phyloP scores from a whole-genome alignment of 1,139 yeast species.

The Pichia sp. region DNA sequence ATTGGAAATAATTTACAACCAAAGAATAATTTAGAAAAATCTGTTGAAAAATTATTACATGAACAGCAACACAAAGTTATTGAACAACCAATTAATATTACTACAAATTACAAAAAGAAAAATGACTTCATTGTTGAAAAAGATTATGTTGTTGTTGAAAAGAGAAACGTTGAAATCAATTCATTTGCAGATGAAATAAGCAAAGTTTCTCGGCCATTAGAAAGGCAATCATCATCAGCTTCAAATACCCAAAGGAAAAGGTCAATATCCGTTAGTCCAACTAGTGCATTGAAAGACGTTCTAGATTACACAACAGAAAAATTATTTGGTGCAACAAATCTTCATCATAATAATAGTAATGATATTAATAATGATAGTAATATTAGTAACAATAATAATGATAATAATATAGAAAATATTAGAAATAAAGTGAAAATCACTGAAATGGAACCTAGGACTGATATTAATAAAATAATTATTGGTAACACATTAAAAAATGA shows the following conservation, averaged over 20 bases:
- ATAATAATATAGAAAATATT: neutral
- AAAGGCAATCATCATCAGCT: slow-evolving; percentile 1
- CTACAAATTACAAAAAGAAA: neutral
- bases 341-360: neutral
- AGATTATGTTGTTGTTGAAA: slow-evolving; percentile 92
- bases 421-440: neutral
- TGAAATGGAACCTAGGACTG: neutral
- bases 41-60: slow-evolving; percentile 5
- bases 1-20: slow-evolving; percentile 36
- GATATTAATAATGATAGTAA: neutral
- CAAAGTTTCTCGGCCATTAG: slow-evolving; percentile 32
- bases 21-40: slow-evolving; percentile 24
- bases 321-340: slow-evolving; percentile 51
- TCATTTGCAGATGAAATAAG: slow-evolving; percentile 91
- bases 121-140: slow-evolving; percentile 37
- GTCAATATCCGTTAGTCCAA: slow-evolving; percentile 53
- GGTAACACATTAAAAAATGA: neutral
- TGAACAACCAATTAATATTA: neutral
- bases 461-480: slow-evolving; percentile 1
- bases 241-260: slow-evolving; percentile 4
- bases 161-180: slow-evolving; percentile 89
- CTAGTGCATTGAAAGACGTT: slow-evolving; percentile 84
- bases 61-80: neutral
- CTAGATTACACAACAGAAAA: slow-evolving; percentile 83
- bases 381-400: neutral